These are phyloP conservation scores for Verbascum thapsus DNA, from an alignment of 257 asterid species.

Conservation along the genomic window DNA sequence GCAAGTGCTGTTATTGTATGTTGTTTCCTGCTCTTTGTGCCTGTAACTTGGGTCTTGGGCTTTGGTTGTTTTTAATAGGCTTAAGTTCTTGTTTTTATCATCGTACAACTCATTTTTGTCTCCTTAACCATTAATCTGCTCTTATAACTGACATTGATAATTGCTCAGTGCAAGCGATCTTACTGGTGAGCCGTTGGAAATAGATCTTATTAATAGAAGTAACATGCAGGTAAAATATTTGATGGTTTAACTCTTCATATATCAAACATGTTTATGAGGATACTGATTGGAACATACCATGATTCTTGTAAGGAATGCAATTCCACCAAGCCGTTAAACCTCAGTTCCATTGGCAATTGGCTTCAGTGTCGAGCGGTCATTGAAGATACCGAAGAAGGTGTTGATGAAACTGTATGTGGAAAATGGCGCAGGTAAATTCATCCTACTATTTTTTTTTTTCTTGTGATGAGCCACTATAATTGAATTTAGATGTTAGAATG, in stretches of 20 bases:
- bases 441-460: not conserved
- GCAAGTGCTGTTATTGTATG: not conserved
- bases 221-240: conserved; percentile 51
- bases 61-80: conserved; percentile 1
- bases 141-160: conserved; percentile 33
- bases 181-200: conserved; percentile 53
- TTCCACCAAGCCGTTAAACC: conserved; percentile 35
- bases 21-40: not conserved
- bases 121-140: conserved; percentile 21
- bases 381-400: conserved; percentile 53
- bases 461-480: not conserved
- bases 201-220: conserved; percentile 28
- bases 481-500: conserved; percentile 6
- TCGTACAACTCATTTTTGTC: not conserved
- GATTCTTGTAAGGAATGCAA: conserved; percentile 42
- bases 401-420: conserved; percentile 71
- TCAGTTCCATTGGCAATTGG: conserved; percentile 80
- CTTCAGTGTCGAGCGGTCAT: conserved; percentile 73
- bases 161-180: conserved; percentile 56
- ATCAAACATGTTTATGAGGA: conserved; percentile 24
- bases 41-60: not conserved
- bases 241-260: conserved; percentile 26
- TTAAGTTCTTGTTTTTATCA: conserved; percentile 16
- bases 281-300: conserved; percentile 27
- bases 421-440: conserved; percentile 88